phyloP scores from a whole-genome alignment of 2,329 filamentous ascomycete genomes.

The Fusarium sp. region DNA sequence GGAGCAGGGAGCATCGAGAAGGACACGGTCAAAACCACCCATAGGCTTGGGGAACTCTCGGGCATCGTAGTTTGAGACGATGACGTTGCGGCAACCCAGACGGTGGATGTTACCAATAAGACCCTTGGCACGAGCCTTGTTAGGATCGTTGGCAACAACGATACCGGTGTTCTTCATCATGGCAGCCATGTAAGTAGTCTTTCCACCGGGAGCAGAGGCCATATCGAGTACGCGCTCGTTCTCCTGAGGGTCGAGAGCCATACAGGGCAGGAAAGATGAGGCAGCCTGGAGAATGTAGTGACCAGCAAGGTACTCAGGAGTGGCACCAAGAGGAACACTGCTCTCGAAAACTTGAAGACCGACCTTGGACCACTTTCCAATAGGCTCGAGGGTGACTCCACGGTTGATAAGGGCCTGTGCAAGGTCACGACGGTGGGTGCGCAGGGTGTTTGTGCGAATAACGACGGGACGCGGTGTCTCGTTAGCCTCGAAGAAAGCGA shows the following conservation, averaged over 20 bases:
- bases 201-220: conserved; percentile 95
- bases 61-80: conserved; percentile 96
- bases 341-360: conserved; percentile 96
- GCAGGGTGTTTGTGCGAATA: conserved; percentile 95
- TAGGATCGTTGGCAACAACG: conserved; percentile 96
- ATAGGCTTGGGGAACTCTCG: conserved; percentile 94
- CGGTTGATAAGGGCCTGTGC: conserved; percentile 95
- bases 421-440: conserved; percentile 79
- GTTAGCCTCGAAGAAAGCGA: conserved; percentile 99
- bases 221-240: conserved; percentile 92
- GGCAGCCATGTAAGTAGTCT: conserved; percentile 95
- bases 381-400: conserved; percentile 93
- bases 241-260: conserved; percentile 95
- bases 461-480: conserved; percentile 93
- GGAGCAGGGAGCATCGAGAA: conserved; percentile 95
- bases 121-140: conserved; percentile 93
- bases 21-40: conserved; percentile 93
- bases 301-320: conserved; percentile 95
- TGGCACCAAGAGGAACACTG: conserved; percentile 86
- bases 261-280: conserved; percentile 95
- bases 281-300: conserved; percentile 99
- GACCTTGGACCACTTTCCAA: conserved; percentile 99
- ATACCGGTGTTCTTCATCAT: conserved; percentile 96
- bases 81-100: conserved; percentile 89
- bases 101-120: conserved; percentile 98